Conservation (phyloP, 306 rosid species). For the Rosa rugosa region DNA sequence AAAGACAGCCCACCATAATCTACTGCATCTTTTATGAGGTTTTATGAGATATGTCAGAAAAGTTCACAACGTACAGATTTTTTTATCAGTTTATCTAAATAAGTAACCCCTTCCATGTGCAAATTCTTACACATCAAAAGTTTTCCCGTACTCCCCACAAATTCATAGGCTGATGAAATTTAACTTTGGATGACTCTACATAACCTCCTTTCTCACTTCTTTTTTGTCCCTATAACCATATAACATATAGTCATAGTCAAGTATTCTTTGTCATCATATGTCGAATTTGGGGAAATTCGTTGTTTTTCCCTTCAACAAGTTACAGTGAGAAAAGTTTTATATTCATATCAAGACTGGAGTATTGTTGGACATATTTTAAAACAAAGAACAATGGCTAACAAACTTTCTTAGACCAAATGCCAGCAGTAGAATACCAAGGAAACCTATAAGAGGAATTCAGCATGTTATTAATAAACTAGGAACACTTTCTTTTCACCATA, state of each 20-base stretch:
- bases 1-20: neutral
- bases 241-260: neutral
- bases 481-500: slow-evolving; percentile 17
- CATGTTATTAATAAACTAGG: neutral
- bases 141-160: too few relatives aligned
- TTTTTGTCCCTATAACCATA: neutral
- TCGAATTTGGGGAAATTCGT: neutral
- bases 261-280: neutral
- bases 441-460: neutral
- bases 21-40: neutral
- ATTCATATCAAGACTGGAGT: neutral
- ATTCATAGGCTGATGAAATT: neutral
- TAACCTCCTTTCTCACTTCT: neutral
- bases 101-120: neutral
- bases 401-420: neutral
- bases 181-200: neutral
- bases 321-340: neutral
- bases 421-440: neutral
- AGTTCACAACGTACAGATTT: neutral
- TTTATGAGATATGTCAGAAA: neutral
- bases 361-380: neutral
- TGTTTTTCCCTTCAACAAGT: neutral
- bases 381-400: neutral
- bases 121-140: neutral
- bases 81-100: neutral